These are phyloP conservation scores for Penicillium sp. DNA, from an alignment of 2,329 filamentous ascomycete species.

Conservation along the genomic window DNA sequence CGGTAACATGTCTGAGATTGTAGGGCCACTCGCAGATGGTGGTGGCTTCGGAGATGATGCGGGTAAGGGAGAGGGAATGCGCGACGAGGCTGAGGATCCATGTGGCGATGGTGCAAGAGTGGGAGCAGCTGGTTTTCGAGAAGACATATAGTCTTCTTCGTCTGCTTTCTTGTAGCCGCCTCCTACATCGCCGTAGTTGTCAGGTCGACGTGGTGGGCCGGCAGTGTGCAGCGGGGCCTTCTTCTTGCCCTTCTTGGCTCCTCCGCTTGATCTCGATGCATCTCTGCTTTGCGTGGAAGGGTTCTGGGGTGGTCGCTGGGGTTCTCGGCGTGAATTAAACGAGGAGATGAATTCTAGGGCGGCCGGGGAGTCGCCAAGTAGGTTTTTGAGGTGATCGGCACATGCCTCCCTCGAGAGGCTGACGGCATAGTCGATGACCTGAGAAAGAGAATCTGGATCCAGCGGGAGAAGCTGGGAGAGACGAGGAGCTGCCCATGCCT, in stretches of 20 bases:
- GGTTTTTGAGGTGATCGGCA: conserved; percentile 79
- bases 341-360: conserved; percentile 69
- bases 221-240: conserved; percentile 61
- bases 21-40: conserved; percentile 69
- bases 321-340: conserved; percentile 66
- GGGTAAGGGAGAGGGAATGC: conserved; percentile 42
- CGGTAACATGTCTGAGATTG: conserved; percentile 72
- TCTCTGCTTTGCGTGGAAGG: conserved; percentile 6
- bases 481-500: conserved; percentile 64
- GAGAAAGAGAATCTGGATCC: conserved; percentile 78
- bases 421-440: conserved; percentile 78
- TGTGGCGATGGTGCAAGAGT: conserved; percentile 38
- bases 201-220: conserved; percentile 61
- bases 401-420: conserved; percentile 75
- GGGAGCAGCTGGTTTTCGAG: conserved; percentile 45
- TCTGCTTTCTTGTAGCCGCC: conserved; percentile 77
- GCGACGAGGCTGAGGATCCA: conserved; percentile 47
- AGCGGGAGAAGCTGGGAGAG: conserved; percentile 79
- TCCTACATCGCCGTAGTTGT: conserved; percentile 62
- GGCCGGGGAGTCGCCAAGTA: conserved; percentile 82
- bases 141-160: conserved; percentile 68
- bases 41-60: conserved; percentile 48
- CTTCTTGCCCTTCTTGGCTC: conserved; percentile 51
- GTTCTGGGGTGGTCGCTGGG: conserved; percentile 28
- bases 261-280: conserved; percentile 3